Base-by-base conservation (phyloP, 23 red algal species). In the Gracilaria caudata region DNA sequence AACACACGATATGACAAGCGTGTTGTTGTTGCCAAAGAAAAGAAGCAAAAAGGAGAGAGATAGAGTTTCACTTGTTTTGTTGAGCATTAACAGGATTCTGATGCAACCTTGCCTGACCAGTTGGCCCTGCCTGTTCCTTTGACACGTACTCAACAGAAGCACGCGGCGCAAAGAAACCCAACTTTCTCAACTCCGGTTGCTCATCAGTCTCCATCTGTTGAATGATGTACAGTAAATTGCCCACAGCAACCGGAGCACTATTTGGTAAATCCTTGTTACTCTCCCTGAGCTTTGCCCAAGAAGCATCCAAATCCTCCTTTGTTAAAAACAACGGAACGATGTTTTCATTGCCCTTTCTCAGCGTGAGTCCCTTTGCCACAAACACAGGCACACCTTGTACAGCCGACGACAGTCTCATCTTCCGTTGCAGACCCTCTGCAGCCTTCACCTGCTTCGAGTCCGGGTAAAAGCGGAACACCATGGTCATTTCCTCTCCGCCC, bases 391-490 rank as follows among this genome's bases (percentile, higher is more conserved):
- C 88, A 17, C 93, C 92, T 43, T 89, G 78, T 8, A 95, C 73
- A 39, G 71, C 35, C 21, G 75, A 34, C 3, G 68, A 57, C 21
- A 78, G 61, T 56, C 92, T 72, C 54, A 83, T 64, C 71, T 93
- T 93, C 11, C 87, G 84, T 51, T 86, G 70, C 29, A 98, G 44
- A 51, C 89, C 78, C 43, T 88, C 75, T 10, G 96, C 96, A 77
- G 87, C 71, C 60, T 93, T 85, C 35, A 94, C 66, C 79, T 98
- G 96, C 44, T 79, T 79, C 19, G 82, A 85, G 75, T 95, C 93
- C 19, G 97, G 97, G 44, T 89, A 95, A 83, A 99, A 94, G 20
- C 93, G 91, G 43, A 99, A 99, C 4, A 96, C 94, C 97, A 99
- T 99, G 38, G 79, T 79, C 34, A 99, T 83, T 70, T 99, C 97